These are phyloP conservation scores for Debaryomyces maramus DNA, from an alignment of 805 yeast species.

Conservation along the genomic window DNA sequence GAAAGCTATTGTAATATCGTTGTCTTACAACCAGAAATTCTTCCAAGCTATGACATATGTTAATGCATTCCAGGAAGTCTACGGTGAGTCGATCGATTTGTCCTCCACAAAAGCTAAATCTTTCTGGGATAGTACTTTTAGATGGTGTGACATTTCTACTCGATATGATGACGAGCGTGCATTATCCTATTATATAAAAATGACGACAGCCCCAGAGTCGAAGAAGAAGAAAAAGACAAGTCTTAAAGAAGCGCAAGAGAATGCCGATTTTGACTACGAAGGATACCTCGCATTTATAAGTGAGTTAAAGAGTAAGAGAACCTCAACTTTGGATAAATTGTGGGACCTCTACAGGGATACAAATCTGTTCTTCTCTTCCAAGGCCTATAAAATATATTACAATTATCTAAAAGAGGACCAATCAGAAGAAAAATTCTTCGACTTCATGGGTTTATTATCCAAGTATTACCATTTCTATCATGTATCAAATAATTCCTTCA, in stretches of 20 bases:
- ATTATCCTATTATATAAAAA: conserved; percentile 25
- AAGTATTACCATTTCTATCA: conserved; percentile 14
- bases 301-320: conserved; percentile 26
- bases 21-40: conserved; percentile 32
- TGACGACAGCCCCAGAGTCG: conserved; percentile 9
- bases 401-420: conserved; percentile 18
- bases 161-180: conserved; percentile 27
- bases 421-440: conserved; percentile 20
- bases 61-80: conserved; percentile 35
- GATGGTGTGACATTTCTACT: conserved; percentile 39
- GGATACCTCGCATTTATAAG: conserved; percentile 29
- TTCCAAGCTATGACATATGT: conserved; percentile 34
- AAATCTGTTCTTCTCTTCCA: conserved; percentile 22
- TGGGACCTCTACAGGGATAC: conserved; percentile 35
- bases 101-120: conserved; percentile 15
- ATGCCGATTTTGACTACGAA: conserved; percentile 40
- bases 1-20: conserved; percentile 30
- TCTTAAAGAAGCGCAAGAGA: conserved; percentile 28
- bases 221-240: conserved; percentile 7
- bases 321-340: conserved; percentile 26
- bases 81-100: conserved; percentile 20
- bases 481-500: conserved; percentile 16
- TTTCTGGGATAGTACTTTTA: conserved; percentile 39
- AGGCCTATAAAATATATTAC: conserved; percentile 24
- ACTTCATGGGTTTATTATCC: conserved; percentile 18